Base-by-base conservation (phyloP, 2,329 filamentous ascomycete species). In the Cladophialophora psammophila region DNA sequence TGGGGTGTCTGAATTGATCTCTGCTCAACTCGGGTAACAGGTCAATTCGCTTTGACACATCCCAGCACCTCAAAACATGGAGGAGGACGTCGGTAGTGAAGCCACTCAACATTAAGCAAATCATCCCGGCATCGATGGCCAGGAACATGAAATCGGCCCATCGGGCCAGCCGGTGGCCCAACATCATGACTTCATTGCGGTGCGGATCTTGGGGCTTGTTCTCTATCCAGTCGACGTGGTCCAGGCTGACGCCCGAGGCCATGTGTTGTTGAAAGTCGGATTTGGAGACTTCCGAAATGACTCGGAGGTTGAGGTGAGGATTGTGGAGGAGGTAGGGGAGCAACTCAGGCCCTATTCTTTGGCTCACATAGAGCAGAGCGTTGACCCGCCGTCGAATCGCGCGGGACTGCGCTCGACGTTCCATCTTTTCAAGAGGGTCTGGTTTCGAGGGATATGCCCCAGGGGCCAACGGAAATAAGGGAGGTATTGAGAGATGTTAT, bases 131-230 rank as follows among this genome's bases (percentile, higher is more conserved):
- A 77, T 95, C 91, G 57, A 96, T 90, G 3, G 94, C 93, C 6
- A 96, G 86, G 36, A 97, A 88, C 66, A 97, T 84, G 71, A 97
- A 81, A 78, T 97, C 91, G 5, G 94, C 92, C 94, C 94, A 97
- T 68, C 92, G 87, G 71, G 93, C 92, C 67, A 96, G 80, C 71
- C 92, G 90, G 58, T 73, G 72, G 9, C 70, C 72, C 38, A 64
- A 50, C 72, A 73, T 73, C 61, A 71, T 40, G 34, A 52, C 60
- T 55, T 72, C 64, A 34, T 70, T 72, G 18, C 69, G 69, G 56
- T 72, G 67, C 26, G 72, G 67, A 48, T 72, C 70, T 56, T 70
- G 70, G 6, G 69, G 60, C n/a, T 60, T 40, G 66, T 73, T 73
- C 35, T 73, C 67, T 42, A 69, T 69, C 72, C 72, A 73, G 38